Evolutionary conservation across 331 rosid species (phyloP), one percentile per base, ranked within the genome.

Genomic region (Ulmus americana): DNA sequence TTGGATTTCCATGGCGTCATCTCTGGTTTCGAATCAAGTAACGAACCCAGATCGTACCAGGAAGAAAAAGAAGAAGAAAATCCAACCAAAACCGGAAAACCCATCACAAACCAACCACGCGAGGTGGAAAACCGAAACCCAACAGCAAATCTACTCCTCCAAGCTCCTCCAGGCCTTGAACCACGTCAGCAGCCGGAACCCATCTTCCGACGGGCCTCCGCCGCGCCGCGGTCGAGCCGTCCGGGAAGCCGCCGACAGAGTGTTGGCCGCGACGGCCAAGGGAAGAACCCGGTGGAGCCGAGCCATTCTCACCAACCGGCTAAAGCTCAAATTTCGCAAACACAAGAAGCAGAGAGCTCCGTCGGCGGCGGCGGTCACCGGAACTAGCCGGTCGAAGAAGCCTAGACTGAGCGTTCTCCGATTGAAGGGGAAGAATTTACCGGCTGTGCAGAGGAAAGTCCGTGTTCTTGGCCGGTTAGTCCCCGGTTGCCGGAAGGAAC

Each of bases 261-360:
- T 68, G 2, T 78, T 94, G 28, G 99, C 99, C 6, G 80, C 69
- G 0, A 77, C 97, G 0, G 99, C 97, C 0, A 84, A 71, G 49
- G 99, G 97, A 5, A 83, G 68, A 73, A 85, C 86, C 1, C 71
- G 97, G 8, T 94, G 99, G 99, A 94, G 99, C 81, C 69, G 99
- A 3, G 96, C 99, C 28, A 90, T 94, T 44, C 73, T 94, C 16
- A 82, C 79, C 1, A 85, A 62, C 61, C 82, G 91, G 8, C 83
- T 87, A 10, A 94, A 87, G 73, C 73, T 92, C 28, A 89, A 86
- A 70, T 89, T 88, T 65, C 76, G 86, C 61, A 83, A 85, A 74
- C 79, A 61, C 20, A 83, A 73, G 77, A 72, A 71, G 12, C 80
- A 73, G 66, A 76, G 77, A 38, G 58, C 51, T 16, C 45, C 67